These are phyloP conservation scores for Solidago caesia DNA, from an alignment of 129 eudicot genomes.

Conservation along the genomic window DNA sequence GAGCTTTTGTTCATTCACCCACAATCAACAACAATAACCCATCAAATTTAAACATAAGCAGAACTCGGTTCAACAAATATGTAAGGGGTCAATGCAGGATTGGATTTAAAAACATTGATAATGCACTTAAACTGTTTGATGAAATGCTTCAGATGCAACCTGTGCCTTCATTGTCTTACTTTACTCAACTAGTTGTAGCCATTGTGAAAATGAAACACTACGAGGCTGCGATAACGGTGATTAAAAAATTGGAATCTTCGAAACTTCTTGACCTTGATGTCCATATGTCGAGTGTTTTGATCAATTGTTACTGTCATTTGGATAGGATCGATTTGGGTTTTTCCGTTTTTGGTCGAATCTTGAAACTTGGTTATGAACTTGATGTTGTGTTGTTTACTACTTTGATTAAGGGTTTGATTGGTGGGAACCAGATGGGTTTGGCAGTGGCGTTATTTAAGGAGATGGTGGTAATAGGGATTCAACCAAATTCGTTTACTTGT, in stretches of 20 bases:
- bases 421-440: slow-evolving; percentile 23
- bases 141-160: slow-evolving; percentile 33
- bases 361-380: slow-evolving; percentile 33
- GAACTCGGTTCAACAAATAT: slow-evolving; percentile 25
- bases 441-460: slow-evolving; percentile 26
- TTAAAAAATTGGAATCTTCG: slow-evolving; percentile 21
- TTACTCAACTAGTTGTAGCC: slow-evolving; percentile 28
- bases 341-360: slow-evolving; percentile 18
- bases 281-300: slow-evolving; percentile 19
- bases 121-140: slow-evolving; percentile 27
- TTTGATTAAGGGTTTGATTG: slow-evolving; percentile 25
- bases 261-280: slow-evolving; percentile 9
- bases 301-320: slow-evolving; percentile 26
- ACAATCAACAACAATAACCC: slow-evolving; percentile 9
- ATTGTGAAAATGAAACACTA: slow-evolving; percentile 37
- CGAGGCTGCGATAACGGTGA: slow-evolving; percentile 23
- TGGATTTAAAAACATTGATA: slow-evolving; percentile 28
- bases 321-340: slow-evolving; percentile 31
- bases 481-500: slow-evolving; percentile 32
- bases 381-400: slow-evolving; percentile 29
- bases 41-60: background rate
- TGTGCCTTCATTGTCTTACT: slow-evolving; percentile 26
- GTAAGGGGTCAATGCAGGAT: slow-evolving; percentile 13
- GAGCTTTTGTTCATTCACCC: slow-evolving; percentile 15
- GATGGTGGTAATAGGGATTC: slow-evolving; percentile 6